These are phyloP conservation scores for Stemphylium lycopersici DNA, from an alignment of 2,329 filamentous ascomycete genomes.

Conservation along the genomic window DNA sequence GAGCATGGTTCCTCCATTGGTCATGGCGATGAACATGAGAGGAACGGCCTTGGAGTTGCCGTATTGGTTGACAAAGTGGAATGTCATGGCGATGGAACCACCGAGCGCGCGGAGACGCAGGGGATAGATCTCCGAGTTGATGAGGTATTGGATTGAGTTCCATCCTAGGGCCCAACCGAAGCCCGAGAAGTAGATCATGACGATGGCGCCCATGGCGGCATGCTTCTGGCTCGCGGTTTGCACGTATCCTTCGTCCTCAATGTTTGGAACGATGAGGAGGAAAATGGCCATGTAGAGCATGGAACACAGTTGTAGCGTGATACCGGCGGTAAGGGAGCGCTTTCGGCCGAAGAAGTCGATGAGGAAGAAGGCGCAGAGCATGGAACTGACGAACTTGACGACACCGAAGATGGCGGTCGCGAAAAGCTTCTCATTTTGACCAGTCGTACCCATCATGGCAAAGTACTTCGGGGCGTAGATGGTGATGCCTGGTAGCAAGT, in stretches of 20 bases:
- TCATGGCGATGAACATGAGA: conserved; percentile 70
- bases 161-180: conserved; percentile 57
- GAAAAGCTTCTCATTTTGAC: conserved; percentile 71
- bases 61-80: conserved; percentile 81
- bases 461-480: conserved; percentile 79
- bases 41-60: conserved; percentile 76
- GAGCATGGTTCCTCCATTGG: conserved; percentile 73
- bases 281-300: conserved; percentile 63
- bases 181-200: conserved; percentile 66
- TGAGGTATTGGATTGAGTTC: conserved; percentile 79
- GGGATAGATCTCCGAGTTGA: conserved; percentile 79
- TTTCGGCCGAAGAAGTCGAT: conserved; percentile 82
- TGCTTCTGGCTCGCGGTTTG: conserved; percentile 58
- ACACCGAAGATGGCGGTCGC: conserved; percentile 78
- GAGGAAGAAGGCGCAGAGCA: conserved; percentile 76
- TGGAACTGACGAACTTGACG: conserved; percentile 70
- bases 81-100: conserved; percentile 75
- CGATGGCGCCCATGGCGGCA: conserved; percentile 68
- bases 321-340: conserved; percentile 57
- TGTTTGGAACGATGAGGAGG: conserved; percentile 64
- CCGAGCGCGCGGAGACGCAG: conserved; percentile 74
- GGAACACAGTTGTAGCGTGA: conserved; percentile 56
- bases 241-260: conserved; percentile 56
- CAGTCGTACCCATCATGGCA: conserved; percentile 71
- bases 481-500: conserved; percentile 56